Evolutionary conservation across 2,329 filamentous ascomycete species (phyloP).

Genomic region (Claviceps pazoutovae): DNA sequence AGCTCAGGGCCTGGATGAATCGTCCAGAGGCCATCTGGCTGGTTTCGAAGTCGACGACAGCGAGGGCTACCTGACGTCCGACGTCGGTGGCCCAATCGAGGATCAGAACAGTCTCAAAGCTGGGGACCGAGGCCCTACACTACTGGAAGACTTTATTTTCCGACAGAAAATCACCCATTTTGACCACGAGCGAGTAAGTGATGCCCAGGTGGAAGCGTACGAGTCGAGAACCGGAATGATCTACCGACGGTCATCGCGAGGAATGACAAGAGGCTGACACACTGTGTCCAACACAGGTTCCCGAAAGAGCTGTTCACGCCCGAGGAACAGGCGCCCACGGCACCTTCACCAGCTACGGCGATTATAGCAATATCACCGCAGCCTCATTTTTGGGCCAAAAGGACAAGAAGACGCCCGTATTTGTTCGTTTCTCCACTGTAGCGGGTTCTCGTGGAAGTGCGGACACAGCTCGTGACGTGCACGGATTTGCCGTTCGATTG

Average conservation of each 20-base stretch:
- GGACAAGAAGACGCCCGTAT: slow-evolving; percentile 47
- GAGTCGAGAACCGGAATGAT: not conserved
- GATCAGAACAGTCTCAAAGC: slow-evolving; percentile 54
- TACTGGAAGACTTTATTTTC: slow-evolving; percentile 61
- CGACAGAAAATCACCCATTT: slow-evolving; percentile 59
- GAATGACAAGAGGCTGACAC: not conserved
- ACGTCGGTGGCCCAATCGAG: slow-evolving; percentile 52
- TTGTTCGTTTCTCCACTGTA: slow-evolving; percentile 64
- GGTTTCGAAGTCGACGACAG: slow-evolving; percentile 37
- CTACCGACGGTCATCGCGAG: not conserved
- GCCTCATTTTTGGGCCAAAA: slow-evolving; percentile 45
- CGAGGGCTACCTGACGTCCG: slow-evolving; percentile 44
- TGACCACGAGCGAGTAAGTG: slow-evolving; percentile 52
- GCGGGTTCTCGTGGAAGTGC: slow-evolving; percentile 54
- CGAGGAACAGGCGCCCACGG: slow-evolving; percentile 57
- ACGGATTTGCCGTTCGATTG: slow-evolving; percentile 47
- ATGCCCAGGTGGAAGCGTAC: not conserved
- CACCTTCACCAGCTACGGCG: slow-evolving; percentile 51
- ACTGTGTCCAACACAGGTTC: slow-evolving; percentile 23
- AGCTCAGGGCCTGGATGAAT: slow-evolving; percentile 7
- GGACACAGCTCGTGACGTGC: slow-evolving; percentile 58
- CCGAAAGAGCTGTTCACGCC: slow-evolving; percentile 55
- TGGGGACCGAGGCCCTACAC: slow-evolving; percentile 51
- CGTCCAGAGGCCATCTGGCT: slow-evolving; percentile 18
- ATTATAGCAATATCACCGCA: slow-evolving; percentile 54